Evolutionary conservation across 2,329 filamentous ascomycete genomes (phyloP).

Genomic region (Alternaria arbusti): DNA sequence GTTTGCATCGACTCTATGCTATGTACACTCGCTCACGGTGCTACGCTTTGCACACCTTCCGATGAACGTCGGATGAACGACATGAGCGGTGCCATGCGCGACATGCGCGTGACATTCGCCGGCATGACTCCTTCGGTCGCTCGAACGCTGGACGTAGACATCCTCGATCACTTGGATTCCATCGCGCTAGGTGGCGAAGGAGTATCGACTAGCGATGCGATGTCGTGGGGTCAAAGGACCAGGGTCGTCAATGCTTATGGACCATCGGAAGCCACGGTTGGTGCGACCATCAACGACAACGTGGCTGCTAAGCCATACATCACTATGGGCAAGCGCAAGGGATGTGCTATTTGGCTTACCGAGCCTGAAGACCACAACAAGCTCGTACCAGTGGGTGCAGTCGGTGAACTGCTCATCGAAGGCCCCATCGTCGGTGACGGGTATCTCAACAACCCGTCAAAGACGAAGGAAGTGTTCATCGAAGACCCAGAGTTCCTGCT

Average conservation of each 20-base stretch:
- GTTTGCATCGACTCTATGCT: constrained; percentile 47
- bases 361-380: constrained; percentile 49
- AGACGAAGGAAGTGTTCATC: constrained; percentile 48
- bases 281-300: constrained; percentile 40
- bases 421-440: constrained; percentile 57
- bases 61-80: constrained; percentile 58
- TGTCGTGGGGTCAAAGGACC: constrained; percentile 53
- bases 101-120: constrained; percentile 43
- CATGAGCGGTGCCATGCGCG: constrained; percentile 50
- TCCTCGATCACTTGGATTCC: constrained; percentile 51
- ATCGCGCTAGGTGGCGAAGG: constrained; percentile 52
- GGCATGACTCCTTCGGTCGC: constrained; percentile 48
- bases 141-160: constrained; percentile 45
- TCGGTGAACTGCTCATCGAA: constrained; percentile 65
- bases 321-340: constrained; percentile 47
- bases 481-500: constrained; percentile 64
- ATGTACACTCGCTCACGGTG: constrained; percentile 42
- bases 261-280: constrained; percentile 47
- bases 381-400: constrained; percentile 48
- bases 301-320: constrained; percentile 40
- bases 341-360: constrained; percentile 49
- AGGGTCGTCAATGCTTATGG: constrained; percentile 47
- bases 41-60: constrained; percentile 46
- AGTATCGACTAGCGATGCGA: constrained; percentile 41
- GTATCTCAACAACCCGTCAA: constrained; percentile 45